Evolutionary conservation across 2,329 filamentous ascomycete species (phyloP).

Genomic region (Fusarium kyushuense): DNA sequence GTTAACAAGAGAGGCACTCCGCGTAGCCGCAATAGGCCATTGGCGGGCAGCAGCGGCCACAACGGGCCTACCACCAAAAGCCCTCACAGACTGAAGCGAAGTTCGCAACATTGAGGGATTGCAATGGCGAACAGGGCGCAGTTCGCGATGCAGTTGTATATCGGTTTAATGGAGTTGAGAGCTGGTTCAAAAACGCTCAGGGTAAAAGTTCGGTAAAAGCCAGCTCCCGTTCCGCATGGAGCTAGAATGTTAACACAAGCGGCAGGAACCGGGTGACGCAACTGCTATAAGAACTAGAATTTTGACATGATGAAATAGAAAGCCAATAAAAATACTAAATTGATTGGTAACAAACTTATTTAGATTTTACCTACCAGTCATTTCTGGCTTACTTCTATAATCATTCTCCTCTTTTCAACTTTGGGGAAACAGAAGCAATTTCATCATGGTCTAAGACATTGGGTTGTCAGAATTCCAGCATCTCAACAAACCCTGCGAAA

Average conservation of each 20-base stretch:
- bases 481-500: background rate
- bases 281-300: constrained; percentile 22
- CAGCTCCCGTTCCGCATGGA: constrained; percentile 45
- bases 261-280: constrained; percentile 56
- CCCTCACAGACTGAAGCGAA: constrained; percentile 74
- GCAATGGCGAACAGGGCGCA: constrained; percentile 57
- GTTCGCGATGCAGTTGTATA: constrained; percentile 47
- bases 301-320: background rate
- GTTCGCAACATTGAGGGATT: constrained; percentile 75
- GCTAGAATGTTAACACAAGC: constrained; percentile 44
- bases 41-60: constrained; percentile 67
- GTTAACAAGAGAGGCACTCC: constrained; percentile 50
- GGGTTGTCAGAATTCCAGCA: background rate
- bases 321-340: background rate
- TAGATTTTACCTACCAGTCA: too few relatives aligned
- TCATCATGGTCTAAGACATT: background rate
- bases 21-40: constrained; percentile 63
- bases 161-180: constrained; percentile 51
- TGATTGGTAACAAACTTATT: background rate
- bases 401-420: background rate
- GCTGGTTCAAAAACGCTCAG: constrained; percentile 58
- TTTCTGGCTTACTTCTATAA: too few relatives aligned
- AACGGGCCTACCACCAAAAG: constrained; percentile 66
- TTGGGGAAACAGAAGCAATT: background rate
- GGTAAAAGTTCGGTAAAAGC: constrained; percentile 60